A percentile compares a stretch with the other conserved stretches of the same genome.
Conservation (phyloP, 1,284 basidiomycete genomes). For the Trichosporon inkin region DNA sequence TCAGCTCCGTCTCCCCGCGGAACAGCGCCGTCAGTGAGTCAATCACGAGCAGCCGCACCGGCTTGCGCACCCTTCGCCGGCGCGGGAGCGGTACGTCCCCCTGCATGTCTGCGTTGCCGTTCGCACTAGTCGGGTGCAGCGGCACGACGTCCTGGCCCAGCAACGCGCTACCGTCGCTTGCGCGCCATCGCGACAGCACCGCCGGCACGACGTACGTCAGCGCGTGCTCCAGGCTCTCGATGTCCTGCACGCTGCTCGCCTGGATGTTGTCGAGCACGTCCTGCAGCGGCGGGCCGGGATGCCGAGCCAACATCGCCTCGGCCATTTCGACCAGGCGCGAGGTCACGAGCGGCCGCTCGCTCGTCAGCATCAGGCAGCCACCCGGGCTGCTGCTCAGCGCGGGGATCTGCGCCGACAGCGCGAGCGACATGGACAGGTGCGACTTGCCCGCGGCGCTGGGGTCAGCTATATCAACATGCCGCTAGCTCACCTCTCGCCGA, state of each 20-base stretch:
- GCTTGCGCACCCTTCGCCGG: conserved; percentile 16
- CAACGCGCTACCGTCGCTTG: neutral
- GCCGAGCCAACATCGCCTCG: conserved; percentile 28
- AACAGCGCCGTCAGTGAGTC: conserved; percentile 79
- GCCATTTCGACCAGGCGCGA: conserved; percentile 54
- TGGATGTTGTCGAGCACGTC: conserved; percentile 62
- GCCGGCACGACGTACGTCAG: conserved; percentile 62
- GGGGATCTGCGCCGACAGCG: conserved; percentile 69
- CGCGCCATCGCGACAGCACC: conserved; percentile 52
- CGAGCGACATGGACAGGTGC: conserved; percentile 72
- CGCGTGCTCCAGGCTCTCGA: conserved; percentile 63
- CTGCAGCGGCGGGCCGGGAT: conserved; percentile 4
- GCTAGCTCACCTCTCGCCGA: conserved; percentile 69
- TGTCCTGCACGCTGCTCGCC: conserved; percentile 57
- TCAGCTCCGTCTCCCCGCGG: conserved; percentile 50
- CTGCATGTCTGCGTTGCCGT: neutral
- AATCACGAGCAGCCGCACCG: conserved; percentile 62
- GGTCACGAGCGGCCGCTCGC: conserved; percentile 68
- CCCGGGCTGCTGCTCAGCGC: conserved; percentile 54
- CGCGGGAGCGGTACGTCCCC: too few relatives aligned
- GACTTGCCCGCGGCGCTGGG: conserved; percentile 80
- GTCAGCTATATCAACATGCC: conserved; percentile 6
- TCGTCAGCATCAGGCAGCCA: conserved; percentile 66
- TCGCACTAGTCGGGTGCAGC: neutral
- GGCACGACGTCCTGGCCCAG: conserved; percentile 5